These are phyloP conservation scores for Candida namnaoensis DNA, from an alignment of 805 yeast genomes.

Conservation along the genomic window DNA sequence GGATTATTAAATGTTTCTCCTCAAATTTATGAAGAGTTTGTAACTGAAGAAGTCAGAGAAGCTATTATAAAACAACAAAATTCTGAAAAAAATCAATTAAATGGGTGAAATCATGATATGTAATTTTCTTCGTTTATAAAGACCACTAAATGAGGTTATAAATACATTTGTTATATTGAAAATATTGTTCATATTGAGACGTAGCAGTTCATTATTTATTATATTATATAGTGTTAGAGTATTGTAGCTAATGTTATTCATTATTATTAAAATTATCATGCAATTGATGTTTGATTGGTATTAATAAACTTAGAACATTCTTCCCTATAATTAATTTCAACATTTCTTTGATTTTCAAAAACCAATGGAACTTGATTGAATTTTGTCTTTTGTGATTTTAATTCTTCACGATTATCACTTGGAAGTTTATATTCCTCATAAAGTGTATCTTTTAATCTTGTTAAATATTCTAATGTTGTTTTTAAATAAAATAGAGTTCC, in stretches of 20 bases:
- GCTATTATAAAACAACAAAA: constrained; percentile 59
- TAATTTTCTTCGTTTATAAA: too few relatives aligned
- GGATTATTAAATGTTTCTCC: constrained; percentile 56
- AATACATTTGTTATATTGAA: too few relatives aligned
- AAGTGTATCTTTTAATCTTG: neutral
- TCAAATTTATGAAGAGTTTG: constrained; percentile 48
- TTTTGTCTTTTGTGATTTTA: neutral
- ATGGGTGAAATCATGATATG: too few relatives aligned
- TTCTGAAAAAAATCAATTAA: constrained; percentile 26
- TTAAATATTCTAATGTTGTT: neutral
- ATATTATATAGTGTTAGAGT: too few relatives aligned
- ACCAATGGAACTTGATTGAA: neutral
- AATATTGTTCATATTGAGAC: too few relatives aligned
- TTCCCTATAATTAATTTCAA: neutral
- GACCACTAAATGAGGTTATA: too few relatives aligned
- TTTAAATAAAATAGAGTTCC: neutral
- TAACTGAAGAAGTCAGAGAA: constrained; percentile 43
- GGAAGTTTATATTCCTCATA: neutral
- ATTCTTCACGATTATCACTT: neutral
- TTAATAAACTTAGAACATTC: too few relatives aligned
- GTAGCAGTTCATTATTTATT: too few relatives aligned
- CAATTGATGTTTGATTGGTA: too few relatives aligned
- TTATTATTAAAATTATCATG: too few relatives aligned
- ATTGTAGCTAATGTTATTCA: too few relatives aligned
- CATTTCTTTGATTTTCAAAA: neutral